These are phyloP conservation scores for Barbarea vulgaris DNA, from an alignment of 345 rosid species.

Conservation along the genomic window DNA sequence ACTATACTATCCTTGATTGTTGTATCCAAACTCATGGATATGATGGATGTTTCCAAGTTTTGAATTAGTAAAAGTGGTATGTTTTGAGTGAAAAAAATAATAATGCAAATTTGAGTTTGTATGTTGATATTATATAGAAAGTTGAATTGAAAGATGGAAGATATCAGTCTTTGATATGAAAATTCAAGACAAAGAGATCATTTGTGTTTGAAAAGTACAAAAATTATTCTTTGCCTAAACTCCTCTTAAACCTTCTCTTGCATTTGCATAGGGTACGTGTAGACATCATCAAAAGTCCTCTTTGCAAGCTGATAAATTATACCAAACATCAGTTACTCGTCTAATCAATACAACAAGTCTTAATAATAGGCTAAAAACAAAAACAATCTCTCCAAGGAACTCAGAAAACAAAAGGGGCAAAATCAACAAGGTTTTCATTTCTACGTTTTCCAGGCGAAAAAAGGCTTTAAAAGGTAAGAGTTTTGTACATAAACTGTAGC, in stretches of 20 bases:
- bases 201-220: constrained; percentile 28
- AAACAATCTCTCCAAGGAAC: constrained; percentile 26
- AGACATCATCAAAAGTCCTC: constrained; percentile 55
- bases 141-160: constrained; percentile 7
- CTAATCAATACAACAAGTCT: constrained; percentile 2
- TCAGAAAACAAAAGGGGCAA: neutral
- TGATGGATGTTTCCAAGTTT: neutral
- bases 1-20: too few species aligned
- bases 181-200: constrained; percentile 29
- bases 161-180: constrained; percentile 20
- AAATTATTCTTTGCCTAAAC: constrained; percentile 29
- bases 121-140: neutral
- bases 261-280: constrained; percentile 15
- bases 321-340: constrained; percentile 36
- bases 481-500: constrained; percentile 51
- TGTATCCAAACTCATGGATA: too few species aligned
- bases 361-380: constrained; percentile 27
- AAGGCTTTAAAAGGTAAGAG: constrained; percentile 32
- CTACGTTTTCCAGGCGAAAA: constrained; percentile 5
- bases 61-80: neutral
- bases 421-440: constrained; percentile 19
- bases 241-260: constrained; percentile 22
- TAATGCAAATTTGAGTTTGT: neutral
- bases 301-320: constrained; percentile 46
- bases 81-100: too few species aligned